phyloP scores from a whole-genome alignment of 345 rosid species.

The Salix udensis region DNA sequence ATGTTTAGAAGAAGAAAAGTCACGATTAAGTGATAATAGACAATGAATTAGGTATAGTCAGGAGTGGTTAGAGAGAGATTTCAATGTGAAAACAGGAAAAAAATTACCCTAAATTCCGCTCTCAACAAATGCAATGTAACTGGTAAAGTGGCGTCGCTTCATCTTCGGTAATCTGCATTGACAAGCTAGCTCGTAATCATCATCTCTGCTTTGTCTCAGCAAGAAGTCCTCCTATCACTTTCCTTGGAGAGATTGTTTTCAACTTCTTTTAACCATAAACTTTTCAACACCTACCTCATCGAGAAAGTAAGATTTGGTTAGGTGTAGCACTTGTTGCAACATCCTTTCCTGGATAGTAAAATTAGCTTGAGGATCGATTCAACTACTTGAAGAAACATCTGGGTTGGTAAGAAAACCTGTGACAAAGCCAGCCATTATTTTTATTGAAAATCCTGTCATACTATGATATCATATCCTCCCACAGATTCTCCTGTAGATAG shows the following conservation, averaged over 20 bases:
- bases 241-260: neutral
- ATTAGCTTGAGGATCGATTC: neutral
- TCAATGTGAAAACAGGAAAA: neutral
- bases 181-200: neutral
- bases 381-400: neutral
- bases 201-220: neutral
- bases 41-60: neutral
- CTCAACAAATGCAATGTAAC: neutral
- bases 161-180: too few species aligned
- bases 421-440: neutral
- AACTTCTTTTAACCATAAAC: neutral
- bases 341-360: neutral
- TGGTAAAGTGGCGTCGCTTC: too few species aligned
- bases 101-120: neutral
- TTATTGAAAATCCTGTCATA: neutral
- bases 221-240: neutral
- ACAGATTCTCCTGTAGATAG: neutral
- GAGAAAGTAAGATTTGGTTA: neutral
- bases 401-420: neutral
- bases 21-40: neutral
- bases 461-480: neutral
- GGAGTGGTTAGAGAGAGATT: neutral
- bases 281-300: neutral
- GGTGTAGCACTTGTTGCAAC: neutral
- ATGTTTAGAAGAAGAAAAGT: neutral